These are phyloP conservation scores for Coriolopsis trogii DNA, from an alignment of 1,284 basidiomycete genomes.

Conservation along the genomic window DNA sequence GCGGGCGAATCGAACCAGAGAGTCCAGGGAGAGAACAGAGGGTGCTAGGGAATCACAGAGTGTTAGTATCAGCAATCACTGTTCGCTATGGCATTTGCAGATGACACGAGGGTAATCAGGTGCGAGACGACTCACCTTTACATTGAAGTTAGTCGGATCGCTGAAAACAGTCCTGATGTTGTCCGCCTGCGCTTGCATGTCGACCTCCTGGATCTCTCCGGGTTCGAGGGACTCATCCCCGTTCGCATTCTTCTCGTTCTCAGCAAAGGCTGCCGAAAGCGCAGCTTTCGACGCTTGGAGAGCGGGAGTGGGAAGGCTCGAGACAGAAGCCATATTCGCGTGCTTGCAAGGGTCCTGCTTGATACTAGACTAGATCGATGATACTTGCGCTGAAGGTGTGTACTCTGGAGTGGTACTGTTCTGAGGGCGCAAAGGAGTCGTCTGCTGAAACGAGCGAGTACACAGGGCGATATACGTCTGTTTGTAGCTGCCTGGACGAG, in stretches of 20 bases:
- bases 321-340: slow-evolving; percentile 32
- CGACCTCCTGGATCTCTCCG: slow-evolving; percentile 79
- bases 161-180: slow-evolving; percentile 88
- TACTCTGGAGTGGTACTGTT: background rate
- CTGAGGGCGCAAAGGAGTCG: slow-evolving; percentile 15
- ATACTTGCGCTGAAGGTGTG: background rate
- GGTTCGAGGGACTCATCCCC: slow-evolving; percentile 52
- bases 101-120: too few relatives aligned
- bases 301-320: slow-evolving; percentile 61
- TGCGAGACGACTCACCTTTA: slow-evolving; percentile 64
- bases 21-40: slow-evolving; percentile 93
- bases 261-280: slow-evolving; percentile 67
- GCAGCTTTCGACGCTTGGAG: slow-evolving; percentile 76
- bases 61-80: background rate
- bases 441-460: slow-evolving; percentile 21
- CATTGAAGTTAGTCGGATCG: slow-evolving; percentile 88
- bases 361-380: slow-evolving; percentile 14
- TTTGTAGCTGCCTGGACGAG: slow-evolving; percentile 5
- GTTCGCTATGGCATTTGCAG: too few relatives aligned
- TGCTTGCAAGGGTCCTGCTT: background rate
- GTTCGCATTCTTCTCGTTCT: slow-evolving; percentile 40
- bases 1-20: slow-evolving; percentile 95
- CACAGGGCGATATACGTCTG: slow-evolving; percentile 3
- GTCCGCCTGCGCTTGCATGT: slow-evolving; percentile 82
- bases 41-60: slow-evolving; percentile 59